Evolutionary conservation across 2,329 filamentous ascomycete genomes (phyloP), one percentile per base, ranked within the genome.

Genomic region (Pleoardoris graminearum): DNA sequence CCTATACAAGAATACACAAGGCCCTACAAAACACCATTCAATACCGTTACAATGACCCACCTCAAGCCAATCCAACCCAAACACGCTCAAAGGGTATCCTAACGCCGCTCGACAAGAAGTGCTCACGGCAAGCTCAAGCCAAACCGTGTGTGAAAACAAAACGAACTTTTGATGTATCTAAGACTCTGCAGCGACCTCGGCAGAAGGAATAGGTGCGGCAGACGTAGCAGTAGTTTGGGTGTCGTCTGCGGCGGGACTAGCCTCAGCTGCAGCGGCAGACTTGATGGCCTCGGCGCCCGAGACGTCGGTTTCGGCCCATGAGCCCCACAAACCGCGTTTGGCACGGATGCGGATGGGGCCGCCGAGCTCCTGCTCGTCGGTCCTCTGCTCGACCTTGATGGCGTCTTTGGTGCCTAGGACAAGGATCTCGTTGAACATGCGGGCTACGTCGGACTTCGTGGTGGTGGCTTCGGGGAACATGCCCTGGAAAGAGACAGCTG

Each of bases 391-490:
- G 22, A 97, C 91, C 76, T 96, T 96, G 76, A 99, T 89, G 23
- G 94, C 94, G 71, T 99, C 94, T 77, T 99, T 99, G 36, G 94
- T 99, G 4, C 93, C 94, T 41, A 99, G 82, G 3, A 99, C 94
- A 21, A 99, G 81, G 49, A 94, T 88, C 76, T 99, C 94, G 66
- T 99, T 99, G 79, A 99, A 99, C 91, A 99, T 97, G 81, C 97
- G 97, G 37, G 94, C 99, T 0, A 94, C 94, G 66, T 97, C 94
- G 7, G 89, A 88, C 73, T 90, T 90, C 60, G 83, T 91, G 0
- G 93, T 93, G 55, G 83, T 84, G 59, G 81, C 77, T 75, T 96
- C 90, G 0, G 94, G 94, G 29, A 97, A 82, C 42, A 99, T 82
- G 52, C 96, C 89, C 66, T 97, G 93, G 80, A 99, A 97, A 3